A percentile compares a stretch with the other conserved stretches of the same genome.
Conservation (phyloP, 2,329 filamentous ascomycete genomes). For the Ceratocystis alfenasii region DNA sequence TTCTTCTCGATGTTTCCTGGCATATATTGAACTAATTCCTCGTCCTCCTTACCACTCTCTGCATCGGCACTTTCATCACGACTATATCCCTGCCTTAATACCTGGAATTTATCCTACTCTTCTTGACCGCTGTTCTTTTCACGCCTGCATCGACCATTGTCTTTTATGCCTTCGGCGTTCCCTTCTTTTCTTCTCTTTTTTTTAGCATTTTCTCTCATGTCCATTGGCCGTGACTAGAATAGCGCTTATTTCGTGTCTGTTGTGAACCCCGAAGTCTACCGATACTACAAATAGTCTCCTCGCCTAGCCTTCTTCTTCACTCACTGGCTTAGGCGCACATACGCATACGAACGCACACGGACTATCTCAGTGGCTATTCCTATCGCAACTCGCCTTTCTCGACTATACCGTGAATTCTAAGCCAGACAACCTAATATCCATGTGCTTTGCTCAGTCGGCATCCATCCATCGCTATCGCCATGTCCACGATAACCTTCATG, state of each 20-base stretch:
- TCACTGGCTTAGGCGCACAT: background rate
- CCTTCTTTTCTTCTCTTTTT: background rate
- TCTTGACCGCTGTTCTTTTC: slow-evolving; percentile 3
- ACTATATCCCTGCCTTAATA: slow-evolving; percentile 1
- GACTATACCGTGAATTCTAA: background rate
- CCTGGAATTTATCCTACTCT: background rate
- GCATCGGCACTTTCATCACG: background rate
- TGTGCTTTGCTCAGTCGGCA: background rate
- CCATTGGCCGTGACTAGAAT: background rate
- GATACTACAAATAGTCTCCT: background rate
- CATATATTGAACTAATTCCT: background rate
- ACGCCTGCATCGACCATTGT: background rate
- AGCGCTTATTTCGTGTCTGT: background rate
- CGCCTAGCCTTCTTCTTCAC: no score
- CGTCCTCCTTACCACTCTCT: background rate
- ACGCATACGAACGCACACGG: background rate
- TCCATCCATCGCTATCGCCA: background rate
- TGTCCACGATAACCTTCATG: background rate
- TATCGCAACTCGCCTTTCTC: background rate
- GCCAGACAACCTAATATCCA: background rate
- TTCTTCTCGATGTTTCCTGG: background rate
- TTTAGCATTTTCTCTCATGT: background rate
- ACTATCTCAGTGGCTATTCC: background rate
- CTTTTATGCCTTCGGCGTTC: background rate
- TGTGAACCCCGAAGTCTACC: slow-evolving; percentile 2